Percentiles rank a stretch among this genome's conserved stretches.
phyloP scores from a whole-genome alignment of 2,329 filamentous ascomycete species.

The Fusarium nanum region DNA sequence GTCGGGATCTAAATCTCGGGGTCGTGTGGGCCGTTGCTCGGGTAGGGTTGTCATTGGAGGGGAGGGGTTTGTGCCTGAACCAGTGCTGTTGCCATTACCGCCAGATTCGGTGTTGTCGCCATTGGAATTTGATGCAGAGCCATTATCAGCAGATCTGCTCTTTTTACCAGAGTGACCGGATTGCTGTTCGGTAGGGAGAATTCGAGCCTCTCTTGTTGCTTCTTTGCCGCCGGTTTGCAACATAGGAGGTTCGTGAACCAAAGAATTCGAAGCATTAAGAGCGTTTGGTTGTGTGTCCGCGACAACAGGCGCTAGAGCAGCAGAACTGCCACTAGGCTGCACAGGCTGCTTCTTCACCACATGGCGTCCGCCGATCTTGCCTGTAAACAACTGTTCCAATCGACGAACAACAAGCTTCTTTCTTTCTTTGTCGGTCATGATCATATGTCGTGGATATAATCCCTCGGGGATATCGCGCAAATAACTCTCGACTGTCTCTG shows the following conservation, averaged over 20 bases:
- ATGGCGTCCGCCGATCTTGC: constrained; percentile 66
- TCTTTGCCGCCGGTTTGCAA: constrained; percentile 39
- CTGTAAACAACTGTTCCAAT: constrained; percentile 85
- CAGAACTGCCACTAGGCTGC: constrained; percentile 25
- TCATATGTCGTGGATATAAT: constrained; percentile 69
- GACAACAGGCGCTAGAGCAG: constrained; percentile 33
- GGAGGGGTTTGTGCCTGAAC: constrained; percentile 54
- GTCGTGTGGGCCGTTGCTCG: constrained; percentile 81
- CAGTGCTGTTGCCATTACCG: constrained; percentile 52
- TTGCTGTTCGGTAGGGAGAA: constrained; percentile 52
- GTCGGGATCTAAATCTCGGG: constrained; percentile 80
- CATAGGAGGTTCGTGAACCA: constrained; percentile 53
- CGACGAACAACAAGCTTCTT: constrained; percentile 81
- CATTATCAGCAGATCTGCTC: constrained; percentile 56
- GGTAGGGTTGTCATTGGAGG: constrained; percentile 57
- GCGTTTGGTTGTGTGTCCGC: constrained; percentile 46
- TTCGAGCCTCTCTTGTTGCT: constrained; percentile 61
- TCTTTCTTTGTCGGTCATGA: constrained; percentile 77
- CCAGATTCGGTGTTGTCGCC: constrained; percentile 60
- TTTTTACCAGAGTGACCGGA: constrained; percentile 53
- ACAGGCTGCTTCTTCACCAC: constrained; percentile 40
- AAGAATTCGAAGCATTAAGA: constrained; percentile 8
- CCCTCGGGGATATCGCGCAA: constrained; percentile 78
- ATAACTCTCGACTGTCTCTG: constrained; percentile 73
- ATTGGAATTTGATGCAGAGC: constrained; percentile 61